A percentile compares a stretch with the other conserved stretches of the same genome.
These are phyloP conservation scores for Ordospora colligata DNA, from an alignment of 371 early-diverging fungal species.

Conservation along the genomic window DNA sequence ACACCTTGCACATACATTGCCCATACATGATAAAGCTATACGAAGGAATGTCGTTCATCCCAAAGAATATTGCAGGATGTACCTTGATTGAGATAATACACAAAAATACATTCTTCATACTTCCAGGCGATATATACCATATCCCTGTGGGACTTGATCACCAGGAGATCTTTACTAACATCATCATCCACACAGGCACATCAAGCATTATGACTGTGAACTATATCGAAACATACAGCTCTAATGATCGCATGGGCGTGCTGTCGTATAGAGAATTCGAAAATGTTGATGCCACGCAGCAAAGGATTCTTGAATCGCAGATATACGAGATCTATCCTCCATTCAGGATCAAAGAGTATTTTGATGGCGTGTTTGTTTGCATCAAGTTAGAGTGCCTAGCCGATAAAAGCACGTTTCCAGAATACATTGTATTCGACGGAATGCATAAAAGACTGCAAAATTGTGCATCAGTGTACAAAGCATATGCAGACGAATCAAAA, in stretches of 20 bases:
- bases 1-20: no score
- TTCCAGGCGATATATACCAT: background rate
- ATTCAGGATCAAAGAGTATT: slow-evolving; percentile 8
- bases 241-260: background rate
- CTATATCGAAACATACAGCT: background rate
- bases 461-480: background rate
- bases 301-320: slow-evolving; percentile 1
- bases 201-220: slow-evolving; percentile 10
- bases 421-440: background rate
- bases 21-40: background rate
- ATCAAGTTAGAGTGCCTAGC: background rate
- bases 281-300: background rate
- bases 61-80: background rate
- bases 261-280: slow-evolving; percentile 25
- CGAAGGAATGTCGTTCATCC: background rate
- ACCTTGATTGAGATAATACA: slow-evolving; percentile 6
- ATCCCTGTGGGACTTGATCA: background rate
- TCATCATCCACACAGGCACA: background rate
- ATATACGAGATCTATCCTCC: slow-evolving; percentile 7
- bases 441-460: background rate
- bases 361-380: slow-evolving; percentile 7
- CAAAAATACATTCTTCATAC: background rate
- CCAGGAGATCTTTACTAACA: background rate
- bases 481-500: background rate
- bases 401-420: background rate